A percentile compares a stretch with the other conserved stretches of the same genome.
phyloP scores from a whole-genome alignment of 1,284 basidiomycete species.

The Abortiporus biennis region DNA sequence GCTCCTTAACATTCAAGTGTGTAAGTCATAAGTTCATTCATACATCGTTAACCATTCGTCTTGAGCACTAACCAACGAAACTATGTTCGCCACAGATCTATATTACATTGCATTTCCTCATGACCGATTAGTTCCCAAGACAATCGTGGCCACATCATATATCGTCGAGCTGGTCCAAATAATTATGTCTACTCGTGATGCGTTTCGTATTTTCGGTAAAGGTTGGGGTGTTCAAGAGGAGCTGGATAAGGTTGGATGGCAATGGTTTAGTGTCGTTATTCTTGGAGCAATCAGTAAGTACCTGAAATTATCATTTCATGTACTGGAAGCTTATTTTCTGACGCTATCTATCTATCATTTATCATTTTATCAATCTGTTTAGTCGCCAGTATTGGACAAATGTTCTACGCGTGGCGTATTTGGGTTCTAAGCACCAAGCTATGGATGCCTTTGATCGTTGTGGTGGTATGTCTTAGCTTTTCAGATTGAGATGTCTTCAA shows the following conservation, averaged over 20 bases:
- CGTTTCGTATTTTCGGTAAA: conserved; percentile 18
- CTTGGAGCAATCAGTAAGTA: conserved; percentile 19
- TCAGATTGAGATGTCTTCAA: background rate
- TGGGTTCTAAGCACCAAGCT: conserved; percentile 12
- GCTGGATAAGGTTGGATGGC: conserved; percentile 15
- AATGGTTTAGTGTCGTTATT: conserved; percentile 22
- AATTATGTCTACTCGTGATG: conserved; percentile 5
- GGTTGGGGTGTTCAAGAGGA: conserved; percentile 19
- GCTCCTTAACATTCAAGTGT: conserved; percentile 1
- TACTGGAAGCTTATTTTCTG: too few species aligned
- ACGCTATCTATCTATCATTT: too few species aligned
- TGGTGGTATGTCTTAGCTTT: conserved; percentile 9
- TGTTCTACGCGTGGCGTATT: conserved; percentile 23
- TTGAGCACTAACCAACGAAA: background rate
- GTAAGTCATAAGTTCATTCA: background rate
- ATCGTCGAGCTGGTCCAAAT: conserved; percentile 3
- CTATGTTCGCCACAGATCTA: background rate
- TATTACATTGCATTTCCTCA: conserved; percentile 6
- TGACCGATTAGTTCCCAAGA: conserved; percentile 1
- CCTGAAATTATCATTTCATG: background rate
- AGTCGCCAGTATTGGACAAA: conserved; percentile 22
- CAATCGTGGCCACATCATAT: background rate
- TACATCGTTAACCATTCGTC: background rate
- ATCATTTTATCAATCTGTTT: background rate
- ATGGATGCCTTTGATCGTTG: conserved; percentile 1